Evolutionary conservation across 345 rosid species (phyloP).

Genomic region (Eucalyptus curtisii): DNA sequence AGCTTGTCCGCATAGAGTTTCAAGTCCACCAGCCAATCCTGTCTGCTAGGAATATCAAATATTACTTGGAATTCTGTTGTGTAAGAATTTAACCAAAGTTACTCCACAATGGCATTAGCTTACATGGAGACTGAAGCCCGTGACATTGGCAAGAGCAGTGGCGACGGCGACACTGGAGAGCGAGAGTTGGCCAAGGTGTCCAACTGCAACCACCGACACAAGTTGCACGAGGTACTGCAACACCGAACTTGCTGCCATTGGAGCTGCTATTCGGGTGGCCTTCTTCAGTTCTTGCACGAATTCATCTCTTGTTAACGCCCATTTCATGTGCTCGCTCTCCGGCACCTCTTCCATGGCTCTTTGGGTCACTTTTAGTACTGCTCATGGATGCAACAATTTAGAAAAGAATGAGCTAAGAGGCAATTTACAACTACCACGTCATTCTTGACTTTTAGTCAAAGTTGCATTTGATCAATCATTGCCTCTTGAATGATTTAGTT

Average conservation of each 20-base stretch:
- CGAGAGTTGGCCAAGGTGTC: conserved; percentile 10
- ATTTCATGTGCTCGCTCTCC: neutral
- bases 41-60: neutral
- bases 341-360: neutral
- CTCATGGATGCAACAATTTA: neutral
- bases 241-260: conserved; percentile 11
- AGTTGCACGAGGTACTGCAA: conserved; percentile 16
- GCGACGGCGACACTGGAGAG: conserved; percentile 15
- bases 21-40: conserved; percentile 15
- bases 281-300: conserved; percentile 7
- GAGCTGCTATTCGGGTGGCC: neutral
- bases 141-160: conserved; percentile 9
- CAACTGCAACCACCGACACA: conserved; percentile 4
- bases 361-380: neutral
- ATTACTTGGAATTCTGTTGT: neutral
- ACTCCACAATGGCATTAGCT: neutral
- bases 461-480: neutral
- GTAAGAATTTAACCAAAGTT: neutral
- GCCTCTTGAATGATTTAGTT: neutral
- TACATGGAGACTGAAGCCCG: conserved; percentile 15
- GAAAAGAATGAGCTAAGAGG: neutral
- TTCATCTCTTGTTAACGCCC: neutral
- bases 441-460: neutral
- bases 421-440: neutral
- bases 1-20: conserved; percentile 26